Percentiles rank a stretch among this genome's conserved stretches.
Conservation (phyloP, 352 stramenopile species). For the Pilasporangium apinafurcum region DNA sequence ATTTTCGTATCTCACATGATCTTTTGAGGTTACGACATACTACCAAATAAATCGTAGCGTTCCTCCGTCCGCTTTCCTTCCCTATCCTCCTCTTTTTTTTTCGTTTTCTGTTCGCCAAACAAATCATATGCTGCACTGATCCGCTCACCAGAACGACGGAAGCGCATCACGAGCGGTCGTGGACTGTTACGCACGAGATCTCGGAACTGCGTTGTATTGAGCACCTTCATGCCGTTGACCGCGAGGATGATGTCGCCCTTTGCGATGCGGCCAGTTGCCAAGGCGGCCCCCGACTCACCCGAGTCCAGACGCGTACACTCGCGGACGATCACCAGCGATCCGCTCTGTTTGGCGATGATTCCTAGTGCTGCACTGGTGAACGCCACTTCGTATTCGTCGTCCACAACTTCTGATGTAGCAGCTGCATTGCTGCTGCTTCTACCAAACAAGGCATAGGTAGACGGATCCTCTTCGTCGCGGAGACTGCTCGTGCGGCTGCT, state of each 20-base stretch:
- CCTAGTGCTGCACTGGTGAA: conserved; percentile 55
- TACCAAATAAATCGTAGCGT: not conserved
- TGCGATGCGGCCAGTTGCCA: conserved; percentile 43
- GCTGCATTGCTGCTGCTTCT: conserved; percentile 3
- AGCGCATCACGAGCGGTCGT: conserved; percentile 66
- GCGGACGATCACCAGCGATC: conserved; percentile 51
- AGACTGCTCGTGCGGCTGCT: not conserved
- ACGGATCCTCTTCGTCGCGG: not conserved
- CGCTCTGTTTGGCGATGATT: conserved; percentile 67
- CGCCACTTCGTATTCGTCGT: conserved; percentile 70
- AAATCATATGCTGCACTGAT: conserved; percentile 49
- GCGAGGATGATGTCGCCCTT: conserved; percentile 63
- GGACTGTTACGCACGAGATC: conserved; percentile 47
- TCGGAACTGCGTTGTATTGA: conserved; percentile 69
- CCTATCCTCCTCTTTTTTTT: not conserved
- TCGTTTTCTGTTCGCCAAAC: conserved; percentile 44
- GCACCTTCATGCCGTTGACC: conserved; percentile 59
- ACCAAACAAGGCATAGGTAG: conserved; percentile 7
- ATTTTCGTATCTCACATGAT: too few relatives aligned
- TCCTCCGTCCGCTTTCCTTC: too few relatives aligned
- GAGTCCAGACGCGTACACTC: conserved; percentile 49
- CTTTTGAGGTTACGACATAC: too few relatives aligned
- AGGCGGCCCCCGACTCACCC: conserved; percentile 32
- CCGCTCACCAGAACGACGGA: conserved; percentile 36
- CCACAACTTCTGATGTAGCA: conserved; percentile 1